phyloP scores from a whole-genome alignment of 768 basidiomycete genomes.

The Amyloporia xantha region DNA sequence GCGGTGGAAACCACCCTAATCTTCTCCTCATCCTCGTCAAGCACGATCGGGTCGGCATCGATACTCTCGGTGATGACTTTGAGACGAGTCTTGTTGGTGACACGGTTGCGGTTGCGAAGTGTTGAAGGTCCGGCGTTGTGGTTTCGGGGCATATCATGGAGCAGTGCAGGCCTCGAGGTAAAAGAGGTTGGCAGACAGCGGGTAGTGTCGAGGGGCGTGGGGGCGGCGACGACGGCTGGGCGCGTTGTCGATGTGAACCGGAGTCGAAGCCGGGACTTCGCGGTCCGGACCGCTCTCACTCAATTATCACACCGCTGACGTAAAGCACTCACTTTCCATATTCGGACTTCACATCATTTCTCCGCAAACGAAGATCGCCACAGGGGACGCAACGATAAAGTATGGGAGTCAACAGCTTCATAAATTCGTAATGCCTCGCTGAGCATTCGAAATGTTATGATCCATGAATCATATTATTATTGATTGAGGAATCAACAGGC shows the following conservation, averaged over 20 bases:
- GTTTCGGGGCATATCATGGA: conserved; percentile 88
- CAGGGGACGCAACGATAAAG: no score
- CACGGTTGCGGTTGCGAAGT: conserved; percentile 81
- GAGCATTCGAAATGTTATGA: no score
- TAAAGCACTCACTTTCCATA: no score
- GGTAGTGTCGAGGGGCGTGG: conserved; percentile 18
- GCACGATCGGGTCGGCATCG: conserved; percentile 72
- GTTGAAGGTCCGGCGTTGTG: conserved; percentile 70
- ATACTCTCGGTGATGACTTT: conserved; percentile 76
- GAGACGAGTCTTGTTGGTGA: conserved; percentile 89
- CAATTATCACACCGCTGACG: neutral
- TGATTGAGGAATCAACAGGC: neutral
- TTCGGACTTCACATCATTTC: no score
- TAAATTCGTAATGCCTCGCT: no score
- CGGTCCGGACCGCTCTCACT: neutral
- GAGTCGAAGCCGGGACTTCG: neutral
- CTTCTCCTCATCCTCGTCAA: conserved; percentile 85
- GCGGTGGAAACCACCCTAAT: conserved; percentile 74
- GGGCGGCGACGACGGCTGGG: conserved; percentile 24
- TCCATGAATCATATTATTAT: neutral
- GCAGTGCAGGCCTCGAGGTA: conserved; percentile 33
- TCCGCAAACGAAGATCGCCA: no score
- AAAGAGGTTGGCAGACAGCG: conserved; percentile 16
- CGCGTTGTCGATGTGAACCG: conserved; percentile 15
- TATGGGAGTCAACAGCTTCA: no score